Percentiles rank a stretch among this genome's conserved stretches.
Conservation (phyloP, 2,329 filamentous ascomycete species). For the Myrmaecium sp. region DNA sequence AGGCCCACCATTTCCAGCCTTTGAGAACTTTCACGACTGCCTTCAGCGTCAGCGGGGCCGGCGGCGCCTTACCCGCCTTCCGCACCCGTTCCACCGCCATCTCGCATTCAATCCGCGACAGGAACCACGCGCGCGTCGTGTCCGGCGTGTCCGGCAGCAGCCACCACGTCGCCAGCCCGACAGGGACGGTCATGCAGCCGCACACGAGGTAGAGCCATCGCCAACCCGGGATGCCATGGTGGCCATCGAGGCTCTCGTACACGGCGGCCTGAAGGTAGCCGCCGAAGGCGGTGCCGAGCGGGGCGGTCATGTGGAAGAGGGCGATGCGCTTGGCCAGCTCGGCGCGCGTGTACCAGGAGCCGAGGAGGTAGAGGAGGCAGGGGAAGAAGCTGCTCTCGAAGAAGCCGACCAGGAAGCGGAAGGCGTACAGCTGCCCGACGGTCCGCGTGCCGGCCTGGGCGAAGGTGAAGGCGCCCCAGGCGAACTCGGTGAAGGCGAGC, state of each 20-base stretch:
- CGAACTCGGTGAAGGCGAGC: constrained; percentile 15
- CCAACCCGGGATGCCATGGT: constrained; percentile 13
- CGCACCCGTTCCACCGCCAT: constrained; percentile 10
- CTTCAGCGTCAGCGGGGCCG: constrained; percentile 8
- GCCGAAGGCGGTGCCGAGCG: too few relatives aligned
- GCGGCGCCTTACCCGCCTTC: constrained; percentile 11
- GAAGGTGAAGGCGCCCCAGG: constrained; percentile 16
- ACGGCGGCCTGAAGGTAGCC: constrained; percentile 7
- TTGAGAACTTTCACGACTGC: constrained; percentile 11
- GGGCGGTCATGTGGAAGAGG: too few relatives aligned
- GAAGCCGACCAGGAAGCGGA: constrained; percentile 4
- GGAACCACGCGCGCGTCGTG: constrained; percentile 12
- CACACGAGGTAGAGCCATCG: constrained; percentile 8
- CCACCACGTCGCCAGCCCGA: constrained; percentile 12
- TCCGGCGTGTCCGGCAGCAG: constrained; percentile 14
- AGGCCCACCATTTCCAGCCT: constrained; percentile 11
- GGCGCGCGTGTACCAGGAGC: constrained; percentile 4
- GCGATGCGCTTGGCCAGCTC: constrained; percentile 3
- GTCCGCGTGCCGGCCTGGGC: constrained; percentile 8
- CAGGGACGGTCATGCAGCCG: constrained; percentile 13
- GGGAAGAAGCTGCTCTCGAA: constrained; percentile 5
- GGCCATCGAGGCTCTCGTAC: constrained; percentile 5
- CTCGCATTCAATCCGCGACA: constrained; percentile 10
- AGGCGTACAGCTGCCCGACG: constrained; percentile 19
- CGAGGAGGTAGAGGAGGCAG: constrained; percentile 5